Base-by-base conservation (phyloP, 108 stramenopile genomes). In the Cafeteria roenbergensis region DNA sequence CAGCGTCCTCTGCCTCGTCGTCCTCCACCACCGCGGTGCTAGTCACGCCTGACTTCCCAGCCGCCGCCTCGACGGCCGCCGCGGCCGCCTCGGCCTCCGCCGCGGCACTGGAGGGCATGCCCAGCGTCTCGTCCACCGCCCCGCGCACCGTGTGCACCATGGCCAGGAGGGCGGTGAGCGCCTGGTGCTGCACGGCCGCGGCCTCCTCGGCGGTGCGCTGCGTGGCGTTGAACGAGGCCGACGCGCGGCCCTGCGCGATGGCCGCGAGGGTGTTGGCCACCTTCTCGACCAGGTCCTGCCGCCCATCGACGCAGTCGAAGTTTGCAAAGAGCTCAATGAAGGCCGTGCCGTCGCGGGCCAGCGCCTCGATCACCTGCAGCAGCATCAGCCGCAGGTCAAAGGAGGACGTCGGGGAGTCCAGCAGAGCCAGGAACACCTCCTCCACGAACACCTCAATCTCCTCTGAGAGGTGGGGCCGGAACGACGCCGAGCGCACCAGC, bases 371-470 rank as follows among this genome's bases (percentile, higher is more conserved):
- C 25, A 93, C 76, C 17, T 87, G 88, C 20, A 99, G 84, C 26
- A 96, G 94, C 69, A 91, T 73, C 12, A 66, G 34, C 72, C 96
- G 95, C 78, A 95, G 94, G 64, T 95, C 92, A 53, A 81, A 72
- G 32, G 92, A 85, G 38, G 83, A 80, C 74, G 94, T 95, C 54
- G 83, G 83, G 65, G 86, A 88, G 70, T 96, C 93, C 64, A 99
- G 68, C 59, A 96, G 88, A 62, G 87, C 86, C 64, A 96, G 89
- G 85, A 99, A 96, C 55, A 99, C 92, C 68, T 90, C 92, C 62
- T 92, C 87, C 54, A 99, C 88, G 81, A 96, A 95, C 37, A 94
- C 90, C 76, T 96, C 94, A 69, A 99, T 87, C 74, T 98, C 95
- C 21, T 75, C 84, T 72, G 88, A 88, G 58, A 96, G 84, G 30